Evolutionary conservation across 805 yeast species (phyloP).

Genomic region (Starmerella vaccinii): DNA sequence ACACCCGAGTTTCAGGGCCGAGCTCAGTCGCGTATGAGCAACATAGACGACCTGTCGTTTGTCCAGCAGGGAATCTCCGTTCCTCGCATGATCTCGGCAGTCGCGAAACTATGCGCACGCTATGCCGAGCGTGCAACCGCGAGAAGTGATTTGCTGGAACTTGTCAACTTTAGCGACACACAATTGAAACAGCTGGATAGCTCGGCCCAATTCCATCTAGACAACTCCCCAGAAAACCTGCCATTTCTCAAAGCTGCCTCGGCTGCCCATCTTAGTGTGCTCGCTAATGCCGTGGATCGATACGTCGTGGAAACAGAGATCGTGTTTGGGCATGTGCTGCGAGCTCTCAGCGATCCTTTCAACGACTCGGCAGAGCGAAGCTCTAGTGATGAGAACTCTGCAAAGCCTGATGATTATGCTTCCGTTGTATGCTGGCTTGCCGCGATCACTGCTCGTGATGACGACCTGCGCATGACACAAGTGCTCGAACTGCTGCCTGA

Average conservation of each 20-base stretch:
- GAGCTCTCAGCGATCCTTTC: conserved; percentile 6
- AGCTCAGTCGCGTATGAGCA: conserved; percentile 4
- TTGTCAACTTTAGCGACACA: conserved; percentile 7
- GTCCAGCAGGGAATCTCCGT: neutral
- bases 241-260: conserved; percentile 37
- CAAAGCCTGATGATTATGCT: neutral
- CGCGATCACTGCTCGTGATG: conserved; percentile 8
- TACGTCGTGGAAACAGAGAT: conserved; percentile 38
- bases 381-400: neutral
- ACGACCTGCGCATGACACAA: conserved; percentile 9
- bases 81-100: neutral
- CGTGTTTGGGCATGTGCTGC: conserved; percentile 39
- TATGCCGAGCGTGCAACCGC: conserved; percentile 13
- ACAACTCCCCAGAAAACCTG: conserved; percentile 32
- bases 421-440: conserved; percentile 13
- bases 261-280: conserved; percentile 43
- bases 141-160: neutral
- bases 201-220: conserved; percentile 13
- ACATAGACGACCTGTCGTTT: neutral
- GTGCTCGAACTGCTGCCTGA: conserved; percentile 32
- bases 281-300: conserved; percentile 45
- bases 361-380: neutral
- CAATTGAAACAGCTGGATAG: conserved; percentile 11
- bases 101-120: conserved; percentile 14
- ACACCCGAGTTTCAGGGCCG: neutral